Conservation (phyloP, 768 basidiomycete genomes). For the Rickenella mellea region DNA sequence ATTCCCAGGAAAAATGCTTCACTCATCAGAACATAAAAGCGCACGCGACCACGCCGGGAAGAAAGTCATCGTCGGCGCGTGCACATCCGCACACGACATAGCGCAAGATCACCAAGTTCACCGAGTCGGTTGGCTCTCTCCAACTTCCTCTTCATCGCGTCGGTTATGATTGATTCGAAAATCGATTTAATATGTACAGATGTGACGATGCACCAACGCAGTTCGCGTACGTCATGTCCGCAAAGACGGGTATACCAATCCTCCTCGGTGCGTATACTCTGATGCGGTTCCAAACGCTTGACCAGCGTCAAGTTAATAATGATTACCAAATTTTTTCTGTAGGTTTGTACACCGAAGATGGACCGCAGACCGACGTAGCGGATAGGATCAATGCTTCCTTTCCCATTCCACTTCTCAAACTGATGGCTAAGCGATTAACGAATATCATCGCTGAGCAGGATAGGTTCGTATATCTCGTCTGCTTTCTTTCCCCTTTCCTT, state of each 20-base stretch:
- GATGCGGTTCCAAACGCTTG: background rate
- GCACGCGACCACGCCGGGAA: slow-evolving; percentile 46
- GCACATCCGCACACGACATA: slow-evolving; percentile 36
- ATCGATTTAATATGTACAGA: slow-evolving; percentile 4
- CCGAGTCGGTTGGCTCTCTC: background rate
- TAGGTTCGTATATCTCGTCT: slow-evolving; percentile 9
- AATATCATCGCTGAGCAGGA: slow-evolving; percentile 22
- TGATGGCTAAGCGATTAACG: slow-evolving; percentile 23
- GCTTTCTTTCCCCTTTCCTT: background rate
- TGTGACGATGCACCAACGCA: slow-evolving; percentile 21
- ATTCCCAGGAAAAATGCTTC: slow-evolving; percentile 42
- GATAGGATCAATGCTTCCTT: slow-evolving; percentile 44
- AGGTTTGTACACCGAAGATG: slow-evolving; percentile 32
- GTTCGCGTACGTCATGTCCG: slow-evolving; percentile 27
- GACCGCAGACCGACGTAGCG: slow-evolving; percentile 38
- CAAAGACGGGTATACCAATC: slow-evolving; percentile 12
- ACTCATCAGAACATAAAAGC: slow-evolving; percentile 41
- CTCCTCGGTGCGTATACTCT: slow-evolving; percentile 9
- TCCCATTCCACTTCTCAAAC: slow-evolving; percentile 26
- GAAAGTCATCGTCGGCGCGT: slow-evolving; percentile 63
- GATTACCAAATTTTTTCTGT: background rate
- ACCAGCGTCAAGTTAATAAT: background rate
- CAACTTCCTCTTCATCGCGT: background rate
- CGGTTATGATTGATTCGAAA: background rate
- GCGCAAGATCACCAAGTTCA: slow-evolving; percentile 10